A percentile compares a stretch with the other conserved stretches of the same genome.
These are phyloP conservation scores for Hericium rajendrae DNA, from an alignment of 768 basidiomycete genomes.

Conservation along the genomic window DNA sequence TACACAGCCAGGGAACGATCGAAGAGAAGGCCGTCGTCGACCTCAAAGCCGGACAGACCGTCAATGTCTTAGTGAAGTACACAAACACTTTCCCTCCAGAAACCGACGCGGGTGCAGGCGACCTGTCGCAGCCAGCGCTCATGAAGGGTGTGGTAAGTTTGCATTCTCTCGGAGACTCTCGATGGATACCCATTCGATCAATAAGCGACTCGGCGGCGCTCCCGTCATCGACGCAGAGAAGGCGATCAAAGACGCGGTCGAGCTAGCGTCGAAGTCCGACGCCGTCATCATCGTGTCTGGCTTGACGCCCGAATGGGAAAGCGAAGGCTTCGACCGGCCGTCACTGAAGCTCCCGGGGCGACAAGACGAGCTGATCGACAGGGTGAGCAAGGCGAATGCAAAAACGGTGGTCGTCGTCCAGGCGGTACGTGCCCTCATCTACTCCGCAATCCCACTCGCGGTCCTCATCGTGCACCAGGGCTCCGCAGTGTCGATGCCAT, in stretches of 20 bases:
- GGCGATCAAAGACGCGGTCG: slow-evolving; percentile 47
- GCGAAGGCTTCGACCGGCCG: slow-evolving; percentile 64
- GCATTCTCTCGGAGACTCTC: no score
- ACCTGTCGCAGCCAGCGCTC: slow-evolving; percentile 50
- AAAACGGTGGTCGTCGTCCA: slow-evolving; percentile 54
- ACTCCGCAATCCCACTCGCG: not conserved
- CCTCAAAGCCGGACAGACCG: slow-evolving; percentile 34
- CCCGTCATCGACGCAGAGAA: slow-evolving; percentile 48
- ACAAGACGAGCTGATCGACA: slow-evolving; percentile 48
- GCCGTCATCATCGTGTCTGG: slow-evolving; percentile 51
- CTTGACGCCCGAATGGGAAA: slow-evolving; percentile 64
- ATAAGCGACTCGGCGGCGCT: slow-evolving; percentile 56
- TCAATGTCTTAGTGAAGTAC: slow-evolving; percentile 51
- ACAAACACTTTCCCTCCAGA: slow-evolving; percentile 47
- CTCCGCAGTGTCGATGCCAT: slow-evolving; percentile 68
- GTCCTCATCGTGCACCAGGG: slow-evolving; percentile 29
- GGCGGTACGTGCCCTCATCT: slow-evolving; percentile 31
- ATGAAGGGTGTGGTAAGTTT: slow-evolving; percentile 57
- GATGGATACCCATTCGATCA: not conserved
- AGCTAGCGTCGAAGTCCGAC: slow-evolving; percentile 43
- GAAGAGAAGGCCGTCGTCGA: slow-evolving; percentile 49
- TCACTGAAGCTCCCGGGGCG: slow-evolving; percentile 48
- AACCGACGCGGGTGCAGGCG: slow-evolving; percentile 27
- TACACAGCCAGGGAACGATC: slow-evolving; percentile 45
- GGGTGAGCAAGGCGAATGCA: slow-evolving; percentile 43